Conservation (phyloP, 2,329 filamentous ascomycete genomes). For the Fusarium torulosum region DNA sequence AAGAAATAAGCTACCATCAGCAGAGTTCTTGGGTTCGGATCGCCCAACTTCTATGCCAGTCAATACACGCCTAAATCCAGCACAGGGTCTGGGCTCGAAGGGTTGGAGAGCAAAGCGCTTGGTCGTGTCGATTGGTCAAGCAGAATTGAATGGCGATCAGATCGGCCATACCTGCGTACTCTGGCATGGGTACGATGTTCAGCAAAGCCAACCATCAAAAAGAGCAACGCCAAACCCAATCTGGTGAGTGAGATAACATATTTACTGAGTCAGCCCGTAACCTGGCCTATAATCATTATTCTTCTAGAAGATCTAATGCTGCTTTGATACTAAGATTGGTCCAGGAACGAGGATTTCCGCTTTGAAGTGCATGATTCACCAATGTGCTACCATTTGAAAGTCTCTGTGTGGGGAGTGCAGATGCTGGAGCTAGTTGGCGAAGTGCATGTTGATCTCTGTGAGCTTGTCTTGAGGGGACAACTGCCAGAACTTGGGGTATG, state of each 20-base stretch:
- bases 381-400: conserved; percentile 46
- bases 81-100: conserved; percentile 15
- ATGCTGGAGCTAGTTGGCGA: conserved; percentile 47
- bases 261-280: neutral
- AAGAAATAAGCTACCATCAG: conserved; percentile 29
- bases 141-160: conserved; percentile 38
- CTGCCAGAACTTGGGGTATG: conserved; percentile 41
- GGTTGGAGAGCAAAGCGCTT: conserved; percentile 17
- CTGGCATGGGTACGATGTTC: conserved; percentile 46
- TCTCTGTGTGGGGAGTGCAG: conserved; percentile 46
- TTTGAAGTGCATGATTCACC: conserved; percentile 46
- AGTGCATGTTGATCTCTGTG: conserved; percentile 43
- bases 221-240: conserved; percentile 40
- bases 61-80: conserved; percentile 2
- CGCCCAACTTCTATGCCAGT: conserved; percentile 28
- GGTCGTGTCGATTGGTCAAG: conserved; percentile 36
- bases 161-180: conserved; percentile 44
- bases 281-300: conserved; percentile 12
- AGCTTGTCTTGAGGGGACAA: conserved; percentile 36
- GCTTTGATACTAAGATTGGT: conserved; percentile 33
- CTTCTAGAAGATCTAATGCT: conserved; percentile 20
- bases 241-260: conserved; percentile 42
- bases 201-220: conserved; percentile 37
- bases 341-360: conserved; percentile 46
- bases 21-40: conserved; percentile 39